Evolutionary conservation across 2,329 filamentous ascomycete species (phyloP).

Genomic region (Colletotrichum graminicola): DNA sequence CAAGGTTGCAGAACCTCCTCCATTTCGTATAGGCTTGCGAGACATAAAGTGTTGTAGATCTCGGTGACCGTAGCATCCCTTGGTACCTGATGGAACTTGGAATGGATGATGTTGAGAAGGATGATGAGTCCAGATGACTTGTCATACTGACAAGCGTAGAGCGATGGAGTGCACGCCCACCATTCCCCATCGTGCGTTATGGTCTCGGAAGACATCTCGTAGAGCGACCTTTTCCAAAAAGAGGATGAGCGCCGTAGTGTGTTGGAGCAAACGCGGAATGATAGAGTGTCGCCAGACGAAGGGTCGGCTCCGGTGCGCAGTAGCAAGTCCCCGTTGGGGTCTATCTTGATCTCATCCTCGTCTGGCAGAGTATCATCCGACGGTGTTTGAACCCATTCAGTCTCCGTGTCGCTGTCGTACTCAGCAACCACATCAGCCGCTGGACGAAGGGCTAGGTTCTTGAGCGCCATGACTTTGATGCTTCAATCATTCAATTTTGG

Average conservation of each 20-base stretch:
- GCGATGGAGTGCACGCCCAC: constrained; percentile 17
- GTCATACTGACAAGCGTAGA: constrained; percentile 26
- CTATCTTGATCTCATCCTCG: constrained; percentile 29
- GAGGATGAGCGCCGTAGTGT: constrained; percentile 32
- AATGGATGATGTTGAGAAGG: constrained; percentile 36
- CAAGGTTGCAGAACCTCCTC: constrained; percentile 33
- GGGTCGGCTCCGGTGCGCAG: constrained; percentile 8
- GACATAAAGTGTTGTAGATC: constrained; percentile 25
- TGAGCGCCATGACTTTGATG: constrained; percentile 13
- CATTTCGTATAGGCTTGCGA: constrained; percentile 36
- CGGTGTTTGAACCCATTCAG: constrained; percentile 31
- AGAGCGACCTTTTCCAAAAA: constrained; percentile 29
- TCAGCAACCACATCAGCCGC: neutral
- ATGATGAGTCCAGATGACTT: constrained; percentile 26
- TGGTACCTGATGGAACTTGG: constrained; percentile 15
- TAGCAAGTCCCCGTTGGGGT: constrained; percentile 24
- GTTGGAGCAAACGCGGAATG: constrained; percentile 30
- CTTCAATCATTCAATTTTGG: neutral
- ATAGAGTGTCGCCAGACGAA: constrained; percentile 6
- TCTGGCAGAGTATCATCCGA: constrained; percentile 17
- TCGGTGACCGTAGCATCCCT: constrained; percentile 5
- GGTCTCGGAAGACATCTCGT: constrained; percentile 6
- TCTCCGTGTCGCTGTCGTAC: constrained; percentile 29
- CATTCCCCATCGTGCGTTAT: constrained; percentile 1
- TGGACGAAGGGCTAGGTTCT: constrained; percentile 12